Base-by-base conservation (phyloP, 2,329 filamentous ascomycete genomes). In the Paecilomyces dactylethromorphus region DNA sequence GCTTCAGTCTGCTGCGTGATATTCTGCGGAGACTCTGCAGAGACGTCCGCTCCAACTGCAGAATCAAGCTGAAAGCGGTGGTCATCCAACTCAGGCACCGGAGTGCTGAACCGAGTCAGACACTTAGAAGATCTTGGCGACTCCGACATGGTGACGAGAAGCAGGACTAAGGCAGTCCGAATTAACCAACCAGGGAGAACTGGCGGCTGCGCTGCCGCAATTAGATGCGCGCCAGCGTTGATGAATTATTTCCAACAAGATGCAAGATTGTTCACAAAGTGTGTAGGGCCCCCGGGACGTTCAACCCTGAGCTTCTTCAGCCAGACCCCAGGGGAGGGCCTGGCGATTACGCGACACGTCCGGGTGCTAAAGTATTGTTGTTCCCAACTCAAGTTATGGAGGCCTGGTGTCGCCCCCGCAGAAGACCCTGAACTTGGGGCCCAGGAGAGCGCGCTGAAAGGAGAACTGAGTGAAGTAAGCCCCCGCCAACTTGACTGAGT, bases 361-460 rank as follows among this genome's bases (percentile, higher is more conserved):
- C 67, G 68, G 64, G 64, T 68, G 67, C 70, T 74, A 76, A 74
- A 68, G 64, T 66, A 63, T 61, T 58, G 56, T 60, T 61, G 62
- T 61, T 60, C 64, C 65, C 76, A 76, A 75, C 69, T 82, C 77
- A 93, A 80, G 35, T 97, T 97, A 97, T 84, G 93, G 93, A 76
- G 94, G 93, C 81, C 96, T 93, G 83, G 92, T 94, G 83, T 94
- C 91, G 82, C 92, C 90, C 89, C 93, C 92, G 83, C 87, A 87
- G 78, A 93, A 93, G 87, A 95, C 92, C 92, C 92, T 91, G 83
- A 87, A 87, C 76, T 87, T 87, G 79, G 92, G 93, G 83, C 91
- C 91, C 77, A 93, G 88, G 81, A 96, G 90, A 85, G 91, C 92
- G 83, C 88, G 88, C 75, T 88, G 82, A 80, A 88, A 88, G 77